Evolutionary conservation across 257 asterid species (phyloP).

Genomic region (Orobanche coerulescens): DNA sequence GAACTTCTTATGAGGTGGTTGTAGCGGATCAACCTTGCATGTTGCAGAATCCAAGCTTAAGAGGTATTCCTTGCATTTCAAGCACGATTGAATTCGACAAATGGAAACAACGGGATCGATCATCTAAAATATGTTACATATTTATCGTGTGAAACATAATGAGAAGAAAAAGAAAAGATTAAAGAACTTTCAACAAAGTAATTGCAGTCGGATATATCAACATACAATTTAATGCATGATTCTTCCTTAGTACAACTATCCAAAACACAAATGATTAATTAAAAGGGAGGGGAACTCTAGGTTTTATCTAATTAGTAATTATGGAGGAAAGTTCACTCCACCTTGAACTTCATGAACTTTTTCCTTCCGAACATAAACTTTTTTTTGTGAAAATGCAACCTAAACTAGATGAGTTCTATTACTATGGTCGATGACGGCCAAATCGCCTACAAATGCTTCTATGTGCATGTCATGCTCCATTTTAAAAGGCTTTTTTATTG

Average conservation of each 20-base stretch:
- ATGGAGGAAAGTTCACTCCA: no score
- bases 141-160: neutral
- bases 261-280: no score
- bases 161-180: neutral
- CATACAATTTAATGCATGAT: neutral
- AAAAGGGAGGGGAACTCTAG: no score
- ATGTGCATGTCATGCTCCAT: no score
- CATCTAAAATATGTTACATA: conserved; percentile 31
- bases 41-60: conserved; percentile 21
- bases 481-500: no score
- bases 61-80: conserved; percentile 42
- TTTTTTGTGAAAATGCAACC: no score
- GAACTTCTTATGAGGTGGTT: conserved; percentile 44
- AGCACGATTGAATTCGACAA: conserved; percentile 41
- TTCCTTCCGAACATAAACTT: no score
- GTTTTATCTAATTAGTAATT: no score
- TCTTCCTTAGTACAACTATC: neutral
- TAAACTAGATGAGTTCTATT: no score
- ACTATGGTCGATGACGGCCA: no score
- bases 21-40: conserved; percentile 22
- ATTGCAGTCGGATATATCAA: neutral
- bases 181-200: neutral
- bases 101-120: conserved; percentile 42
- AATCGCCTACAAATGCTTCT: no score
- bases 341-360: no score